A percentile compares a stretch with the other conserved stretches of the same genome.
These are phyloP conservation scores for Aspergillus caelatus DNA, from an alignment of 2,329 filamentous ascomycete genomes.

Conservation along the genomic window DNA sequence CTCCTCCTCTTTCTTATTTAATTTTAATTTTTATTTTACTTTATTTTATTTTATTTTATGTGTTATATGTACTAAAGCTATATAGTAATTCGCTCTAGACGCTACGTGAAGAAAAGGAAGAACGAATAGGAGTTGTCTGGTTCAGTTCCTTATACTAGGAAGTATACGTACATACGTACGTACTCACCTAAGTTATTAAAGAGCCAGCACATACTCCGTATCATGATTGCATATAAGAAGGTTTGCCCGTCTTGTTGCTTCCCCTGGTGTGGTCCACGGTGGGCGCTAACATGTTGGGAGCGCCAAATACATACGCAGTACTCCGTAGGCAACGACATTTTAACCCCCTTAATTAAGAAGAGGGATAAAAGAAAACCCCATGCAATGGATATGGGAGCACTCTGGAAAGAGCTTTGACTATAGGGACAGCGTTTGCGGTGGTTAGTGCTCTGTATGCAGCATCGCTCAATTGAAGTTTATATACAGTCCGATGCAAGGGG, in stretches of 20 bases:
- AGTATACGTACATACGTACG: neutral
- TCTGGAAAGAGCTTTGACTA: neutral
- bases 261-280: neutral
- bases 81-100: neutral
- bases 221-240: neutral
- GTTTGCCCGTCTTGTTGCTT: neutral
- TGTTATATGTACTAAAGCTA: neutral
- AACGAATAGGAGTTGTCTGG: neutral
- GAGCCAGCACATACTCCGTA: neutral
- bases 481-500: neutral
- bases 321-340: neutral
- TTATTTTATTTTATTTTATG: neutral
- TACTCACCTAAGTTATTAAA: neutral
- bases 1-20: no score
- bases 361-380: neutral
- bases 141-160: neutral
- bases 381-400: neutral
- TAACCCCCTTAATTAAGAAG: neutral
- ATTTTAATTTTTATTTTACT: neutral
- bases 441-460: neutral
- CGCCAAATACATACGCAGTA: neutral
- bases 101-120: neutral
- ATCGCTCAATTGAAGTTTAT: neutral
- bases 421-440: neutral
- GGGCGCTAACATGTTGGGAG: neutral